Evolutionary conservation across 768 basidiomycete genomes (phyloP).

Genomic region (Pulveroboletus sp.): DNA sequence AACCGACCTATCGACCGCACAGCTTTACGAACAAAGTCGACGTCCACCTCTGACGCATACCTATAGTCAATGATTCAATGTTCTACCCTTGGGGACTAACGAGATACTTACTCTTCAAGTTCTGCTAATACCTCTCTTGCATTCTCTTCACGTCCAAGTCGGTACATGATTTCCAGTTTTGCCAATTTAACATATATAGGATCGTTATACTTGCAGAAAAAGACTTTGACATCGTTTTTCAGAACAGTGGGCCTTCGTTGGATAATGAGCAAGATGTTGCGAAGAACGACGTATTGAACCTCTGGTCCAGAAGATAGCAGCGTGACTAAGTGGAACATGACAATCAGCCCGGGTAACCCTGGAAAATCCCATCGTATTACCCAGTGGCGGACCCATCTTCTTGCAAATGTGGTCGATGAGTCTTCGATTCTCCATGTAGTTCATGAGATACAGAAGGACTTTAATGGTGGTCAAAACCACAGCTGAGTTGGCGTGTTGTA

Average conservation of each 20-base stretch:
- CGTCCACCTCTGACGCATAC: constrained; percentile 96
- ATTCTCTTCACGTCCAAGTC: constrained; percentile 92
- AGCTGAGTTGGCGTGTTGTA: constrained; percentile 98
- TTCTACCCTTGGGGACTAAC: background rate
- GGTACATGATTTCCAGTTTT: constrained; percentile 98
- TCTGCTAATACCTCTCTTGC: constrained; percentile 90
- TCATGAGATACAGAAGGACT: constrained; percentile 93
- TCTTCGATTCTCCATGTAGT: constrained; percentile 91
- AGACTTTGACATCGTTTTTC: constrained; percentile 96
- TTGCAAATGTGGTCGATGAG: constrained; percentile 88
- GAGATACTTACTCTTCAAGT: constrained; percentile 75
- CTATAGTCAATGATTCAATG: constrained; percentile 34
- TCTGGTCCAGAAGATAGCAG: constrained; percentile 95
- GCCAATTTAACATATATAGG: constrained; percentile 98
- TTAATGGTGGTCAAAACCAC: constrained; percentile 99
- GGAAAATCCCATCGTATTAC: constrained; percentile 35
- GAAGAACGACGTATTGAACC: constrained; percentile 95
- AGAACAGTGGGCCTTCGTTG: constrained; percentile 89
- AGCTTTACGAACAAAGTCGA: constrained; percentile 97
- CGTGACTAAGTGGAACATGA: constrained; percentile 55
- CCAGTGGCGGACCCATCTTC: constrained; percentile 97
- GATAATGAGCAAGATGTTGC: constrained; percentile 96
- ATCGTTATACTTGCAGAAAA: constrained; percentile 99
- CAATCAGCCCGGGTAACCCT: background rate
- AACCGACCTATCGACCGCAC: constrained; percentile 95